Percentiles rank a stretch among this genome's conserved stretches.
phyloP scores from a whole-genome alignment of 176 grass and related monocot species.

The Saccharum officinarum region DNA sequence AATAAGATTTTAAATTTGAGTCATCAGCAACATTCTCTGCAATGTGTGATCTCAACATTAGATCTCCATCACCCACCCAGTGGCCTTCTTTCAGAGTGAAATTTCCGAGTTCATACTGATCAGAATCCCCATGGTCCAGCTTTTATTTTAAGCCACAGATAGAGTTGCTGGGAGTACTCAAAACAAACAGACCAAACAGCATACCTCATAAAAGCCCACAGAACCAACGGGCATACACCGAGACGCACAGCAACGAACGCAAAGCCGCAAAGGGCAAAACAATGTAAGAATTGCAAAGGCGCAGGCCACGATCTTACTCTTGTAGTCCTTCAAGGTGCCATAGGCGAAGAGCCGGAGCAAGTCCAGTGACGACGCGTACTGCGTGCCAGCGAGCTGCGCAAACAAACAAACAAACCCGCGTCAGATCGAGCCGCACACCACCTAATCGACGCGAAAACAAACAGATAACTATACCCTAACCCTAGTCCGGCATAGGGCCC shows the following conservation, averaged over 20 bases:
- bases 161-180: neutral
- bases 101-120: neutral
- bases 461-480: neutral
- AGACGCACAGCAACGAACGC: neutral
- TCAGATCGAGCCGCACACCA: constrained; percentile 29
- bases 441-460: neutral
- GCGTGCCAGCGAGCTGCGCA: constrained; percentile 72
- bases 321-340: constrained; percentile 96
- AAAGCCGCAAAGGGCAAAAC: neutral
- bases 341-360: constrained; percentile 95
- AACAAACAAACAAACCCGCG: neutral
- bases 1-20: neutral
- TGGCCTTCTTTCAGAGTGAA: neutral
- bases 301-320: constrained; percentile 51
- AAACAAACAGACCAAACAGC: neutral
- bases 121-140: neutral
- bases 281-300: neutral
- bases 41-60: neutral
- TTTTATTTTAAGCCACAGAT: neutral
- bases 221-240: neutral
- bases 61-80: neutral
- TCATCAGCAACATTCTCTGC: neutral
- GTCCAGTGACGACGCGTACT: constrained; percentile 86
- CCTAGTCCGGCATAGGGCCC: neutral
- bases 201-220: neutral